Base-by-base conservation (phyloP, 1,284 basidiomycete species). In the Ustilago nuda region DNA sequence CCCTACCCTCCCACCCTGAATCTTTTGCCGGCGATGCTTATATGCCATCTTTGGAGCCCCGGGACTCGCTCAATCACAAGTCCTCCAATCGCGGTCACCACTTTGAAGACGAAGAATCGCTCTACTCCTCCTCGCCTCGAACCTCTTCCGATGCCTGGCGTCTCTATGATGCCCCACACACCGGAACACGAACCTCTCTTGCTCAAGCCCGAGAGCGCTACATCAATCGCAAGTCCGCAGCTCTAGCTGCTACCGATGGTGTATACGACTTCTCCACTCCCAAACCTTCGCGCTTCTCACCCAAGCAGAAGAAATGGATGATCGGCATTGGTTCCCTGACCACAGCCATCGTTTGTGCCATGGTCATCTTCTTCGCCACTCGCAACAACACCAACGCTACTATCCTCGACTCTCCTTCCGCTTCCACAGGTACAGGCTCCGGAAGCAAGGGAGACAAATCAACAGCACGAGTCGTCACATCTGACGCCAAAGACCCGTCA, bases 401-500 rank as follows among this genome's bases (percentile, higher is more conserved):
- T 45, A 65, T 71, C 39, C 56, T 59, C n/a, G 66, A 61, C 8
- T 33, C 48, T 33, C 48, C 61, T 11, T 35, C 32, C 0, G 13
- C 39, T 4, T 13, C 56, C 1, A 17, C 39, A 3, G 13, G 53
- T 8, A 8, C 19, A 8, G n/a, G 36, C 0, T 15, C n/a, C 23
- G 17, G 15, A 23, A 60, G 15, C 27, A 57, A 37, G 3, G 32
- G 23, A 2, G 62, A 54, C 2, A 61, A 55, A 7, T 19, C 65
- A 1, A 72, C 66, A 0, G 58, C 68, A 0, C 75, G 77, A 4
- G 77, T 68, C 2, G 74, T 75, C 0, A 52, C 57, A 15, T 54
- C 88, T 1, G 87, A 90, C 76, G 87, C 89, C 27, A 88, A 87
- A 72, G 90, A 92, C 86, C 91, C 92, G 2, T 91, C 89, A 84